Evolutionary conservation across 306 rosid species (phyloP).

Genomic region (Citrullus amarus): DNA sequence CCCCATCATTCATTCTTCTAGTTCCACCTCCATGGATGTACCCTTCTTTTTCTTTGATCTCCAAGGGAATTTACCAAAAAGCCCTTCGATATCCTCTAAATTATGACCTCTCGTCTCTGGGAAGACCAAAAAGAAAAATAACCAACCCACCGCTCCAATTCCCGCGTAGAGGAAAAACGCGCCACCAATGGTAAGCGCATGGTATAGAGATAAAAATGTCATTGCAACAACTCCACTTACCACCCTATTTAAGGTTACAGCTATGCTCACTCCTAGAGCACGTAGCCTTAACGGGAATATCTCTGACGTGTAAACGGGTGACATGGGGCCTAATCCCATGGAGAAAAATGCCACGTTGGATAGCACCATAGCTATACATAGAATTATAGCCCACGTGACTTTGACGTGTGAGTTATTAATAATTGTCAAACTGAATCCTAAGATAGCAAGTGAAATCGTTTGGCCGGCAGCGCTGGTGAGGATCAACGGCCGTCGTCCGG

Average conservation of each 20-base stretch:
- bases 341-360: slow-evolving; percentile 48
- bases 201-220: slow-evolving; percentile 49
- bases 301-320: slow-evolving; percentile 42
- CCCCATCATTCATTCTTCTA: no score
- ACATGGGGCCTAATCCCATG: slow-evolving; percentile 68
- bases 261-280: slow-evolving; percentile 58
- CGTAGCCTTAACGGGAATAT: slow-evolving; percentile 60
- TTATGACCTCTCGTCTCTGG: slow-evolving; percentile 65
- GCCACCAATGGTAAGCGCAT: slow-evolving; percentile 49
- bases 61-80: slow-evolving; percentile 41
- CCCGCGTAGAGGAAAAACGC: slow-evolving; percentile 51
- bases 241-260: slow-evolving; percentile 39
- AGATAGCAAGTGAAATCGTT: slow-evolving; percentile 16
- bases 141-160: slow-evolving; percentile 26
- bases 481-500: slow-evolving; percentile 64
- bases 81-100: slow-evolving; percentile 60
- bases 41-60: not conserved
- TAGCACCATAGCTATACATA: slow-evolving; percentile 29
- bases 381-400: slow-evolving; percentile 45
- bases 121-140: slow-evolving; percentile 40
- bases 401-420: slow-evolving; percentile 1
- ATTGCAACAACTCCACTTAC: slow-evolving; percentile 50
- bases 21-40: no score
- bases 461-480: slow-evolving; percentile 46
- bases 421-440: slow-evolving; percentile 23